Base-by-base conservation (phyloP, 371 early-diverging fungal species). In the Saksenaea oblongispora region DNA sequence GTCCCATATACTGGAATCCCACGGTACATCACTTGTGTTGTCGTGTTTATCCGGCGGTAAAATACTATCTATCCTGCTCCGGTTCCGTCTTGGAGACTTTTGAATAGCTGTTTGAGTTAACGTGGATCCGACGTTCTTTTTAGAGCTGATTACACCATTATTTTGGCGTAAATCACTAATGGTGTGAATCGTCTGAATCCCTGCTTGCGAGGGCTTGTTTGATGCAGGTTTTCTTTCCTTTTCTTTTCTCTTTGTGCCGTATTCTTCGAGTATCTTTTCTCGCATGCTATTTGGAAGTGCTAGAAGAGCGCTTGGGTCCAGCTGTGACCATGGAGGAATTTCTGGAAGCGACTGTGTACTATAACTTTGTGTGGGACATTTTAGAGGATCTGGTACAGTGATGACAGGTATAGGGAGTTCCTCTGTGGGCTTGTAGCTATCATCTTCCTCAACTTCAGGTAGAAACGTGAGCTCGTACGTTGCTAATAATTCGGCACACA, bases 301-400 rank as follows among this genome's bases (percentile, higher is more conserved):
- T 11, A 79, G 56, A 3, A 85, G 66, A 1, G 72, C 71, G 0
- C 34, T 41, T 3, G 83, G 85, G 59, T 84, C 82, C 1, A 84
- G 42, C 39, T 82, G 84, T 3, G 85, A 84, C 86, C 85, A 82
- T 0, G 84, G 78, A 0, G 81, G 83, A n/a, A 87, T 53, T 1
- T 67, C 67, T 2, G 61, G 37, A 26, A 61, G 61, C 13, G 65
- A 56, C 26, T 55, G 47, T 61, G 28, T 47, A 57, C 62, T 5
- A 61, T 66, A 2, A 66, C 41, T 1, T 58, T 58, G 26, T 65
- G 44, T 63, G 60, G 42, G 63, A 67, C 17, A 68, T 65, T 13
- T 47, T 51, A 0, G 37, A 47, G 22, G 31, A 2, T 31, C 31
- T 31, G 31, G 7, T 7, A 31, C 31, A 31, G 14, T 13, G 17